Base-by-base conservation (phyloP, 1,284 basidiomycete genomes). In the Tilletiopsis washingtonensis region DNA sequence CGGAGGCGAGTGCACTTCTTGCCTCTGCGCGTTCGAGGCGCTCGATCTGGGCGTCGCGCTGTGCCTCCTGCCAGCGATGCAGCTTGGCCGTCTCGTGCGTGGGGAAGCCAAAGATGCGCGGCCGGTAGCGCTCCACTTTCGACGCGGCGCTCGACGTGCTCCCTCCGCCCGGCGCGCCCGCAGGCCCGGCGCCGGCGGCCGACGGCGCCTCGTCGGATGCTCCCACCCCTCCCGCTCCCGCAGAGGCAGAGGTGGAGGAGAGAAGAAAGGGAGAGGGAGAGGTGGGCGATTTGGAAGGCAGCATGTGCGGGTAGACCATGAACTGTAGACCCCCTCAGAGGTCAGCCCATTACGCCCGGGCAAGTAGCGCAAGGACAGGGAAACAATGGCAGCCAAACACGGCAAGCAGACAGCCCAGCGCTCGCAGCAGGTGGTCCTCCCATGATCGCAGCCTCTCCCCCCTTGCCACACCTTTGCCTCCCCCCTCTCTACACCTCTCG, bases 291-390 rank as follows among this genome's bases (percentile, higher is more conserved):
- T 71, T 71, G 40, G 58, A 59, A 77, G 83, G 50, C 80, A 85
- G 11, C 87, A 93, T 65, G 59, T 77, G 15, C 78, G 80, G 56
- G 86, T 91, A 55, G 75, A 81, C 40, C 76, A 80, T 54, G 81
- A 87, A 67, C 84, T 88, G 64, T n/a, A n/a, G n/a, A n/a, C n/a
- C n/a, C n/a, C n/a, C n/a, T n/a, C n/a, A n/a, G n/a, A n/a, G n/a
- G n/a, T n/a, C n/a, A n/a, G n/a, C n/a, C n/a, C n/a, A n/a, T n/a
- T n/a, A n/a, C n/a, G n/a, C n/a, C n/a, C n/a, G n/a, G n/a, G n/a
- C n/a, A n/a, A n/a, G n/a, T n/a, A n/a, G n/a, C n/a, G n/a, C n/a
- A n/a, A n/a, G n/a, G n/a, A n/a, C n/a, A n/a, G n/a, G n/a, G n/a
- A n/a, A n/a, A n/a, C n/a, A n/a, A n/a, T n/a, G n/a, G n/a, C n/a